Conservation (phyloP, 805 yeast species). For the Hyphopichia homilentoma region DNA sequence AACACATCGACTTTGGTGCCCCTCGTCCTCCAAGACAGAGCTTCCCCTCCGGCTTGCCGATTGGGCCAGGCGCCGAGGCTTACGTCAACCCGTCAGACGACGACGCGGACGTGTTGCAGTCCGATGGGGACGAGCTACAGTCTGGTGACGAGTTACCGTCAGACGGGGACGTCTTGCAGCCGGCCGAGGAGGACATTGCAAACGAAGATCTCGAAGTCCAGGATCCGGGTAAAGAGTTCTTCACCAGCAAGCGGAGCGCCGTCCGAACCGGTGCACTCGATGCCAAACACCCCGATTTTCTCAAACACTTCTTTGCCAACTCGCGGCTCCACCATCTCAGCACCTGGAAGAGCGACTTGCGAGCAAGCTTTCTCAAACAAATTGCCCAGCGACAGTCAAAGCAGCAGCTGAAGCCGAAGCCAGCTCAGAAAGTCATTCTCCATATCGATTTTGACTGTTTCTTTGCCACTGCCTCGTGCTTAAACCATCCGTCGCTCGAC, state of each 20-base stretch:
- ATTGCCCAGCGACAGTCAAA: too few relatives aligned
- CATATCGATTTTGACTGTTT: slow-evolving; percentile 95
- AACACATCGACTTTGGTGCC: slow-evolving; percentile 26
- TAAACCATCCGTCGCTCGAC: slow-evolving; percentile 51
- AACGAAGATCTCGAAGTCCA: background rate
- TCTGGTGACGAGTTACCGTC: too few relatives aligned
- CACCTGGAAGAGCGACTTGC: slow-evolving; percentile 75
- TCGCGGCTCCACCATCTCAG: slow-evolving; percentile 89
- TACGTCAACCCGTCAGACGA: background rate
- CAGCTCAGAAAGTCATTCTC: slow-evolving; percentile 39
- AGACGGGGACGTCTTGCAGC: slow-evolving; percentile 1
- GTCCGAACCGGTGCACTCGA: slow-evolving; percentile 29
- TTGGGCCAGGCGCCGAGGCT: too few relatives aligned
- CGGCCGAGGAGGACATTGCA: slow-evolving; percentile 1
- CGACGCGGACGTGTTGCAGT: background rate
- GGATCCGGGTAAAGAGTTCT: slow-evolving; percentile 1
- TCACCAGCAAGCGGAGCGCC: background rate
- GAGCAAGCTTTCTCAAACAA: slow-evolving; percentile 52
- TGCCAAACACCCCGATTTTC: slow-evolving; percentile 75
- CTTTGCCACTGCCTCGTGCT: slow-evolving; percentile 81
- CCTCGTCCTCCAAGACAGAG: background rate
- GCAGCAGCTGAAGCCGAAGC: slow-evolving; percentile 8
- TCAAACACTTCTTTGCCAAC: slow-evolving; percentile 66
- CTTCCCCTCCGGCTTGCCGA: slow-evolving; percentile 1
- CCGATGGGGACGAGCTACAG: background rate